Base-by-base conservation (phyloP, 352 stramenopile genomes). In the Globisporangium middletonii region DNA sequence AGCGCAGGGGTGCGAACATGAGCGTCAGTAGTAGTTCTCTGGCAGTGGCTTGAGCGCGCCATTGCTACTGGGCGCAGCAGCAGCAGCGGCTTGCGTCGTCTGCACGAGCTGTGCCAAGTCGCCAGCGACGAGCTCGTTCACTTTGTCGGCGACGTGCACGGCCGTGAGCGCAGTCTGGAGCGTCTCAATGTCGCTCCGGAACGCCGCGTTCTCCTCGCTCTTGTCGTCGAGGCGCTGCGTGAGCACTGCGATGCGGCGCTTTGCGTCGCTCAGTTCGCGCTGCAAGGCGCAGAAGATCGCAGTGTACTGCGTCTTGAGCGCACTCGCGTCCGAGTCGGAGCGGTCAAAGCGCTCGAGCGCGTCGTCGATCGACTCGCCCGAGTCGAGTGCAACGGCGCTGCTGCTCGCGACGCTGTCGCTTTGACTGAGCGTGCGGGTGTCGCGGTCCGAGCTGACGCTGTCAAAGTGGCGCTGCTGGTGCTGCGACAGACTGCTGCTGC, bases 221-320 rank as follows among this genome's bases (percentile, higher is more conserved):
- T 76, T 82, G 47, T 85, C 73, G 33, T 88, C 67, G n/a, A 89
- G 65, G 16, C 74, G 71, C 47, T 76, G 74, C 27, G 63, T 71
- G 30, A 91, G 62, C n/a, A 57, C 68, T 28, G 64, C 53, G 13
- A 80, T 58, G n/a, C 78, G 76, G 13, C 76, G 61, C 63, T 88
- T 88, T 60, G 72, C 77, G 46, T 75, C 73, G 49, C 73, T 64
- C 57, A 91, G 57, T 56, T 86, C 76, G 15, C 67, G 69, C 50
- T 91, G 81, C 42, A 91, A 44, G 3, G 72, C 76, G 35, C 76
- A 81, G 54, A 91, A 86, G 66, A 91, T 84, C 38, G 75, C 62
- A 8, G 83, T 73, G 42, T 91, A 91, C 52, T 75, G 76, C 19
- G 71, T 57, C 28, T 71, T 69, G 57, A 88, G 60, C 23, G 68